phyloP scores from a whole-genome alignment of 2,329 filamentous ascomycete genomes.

The Arachnopeziza araneosa region DNA sequence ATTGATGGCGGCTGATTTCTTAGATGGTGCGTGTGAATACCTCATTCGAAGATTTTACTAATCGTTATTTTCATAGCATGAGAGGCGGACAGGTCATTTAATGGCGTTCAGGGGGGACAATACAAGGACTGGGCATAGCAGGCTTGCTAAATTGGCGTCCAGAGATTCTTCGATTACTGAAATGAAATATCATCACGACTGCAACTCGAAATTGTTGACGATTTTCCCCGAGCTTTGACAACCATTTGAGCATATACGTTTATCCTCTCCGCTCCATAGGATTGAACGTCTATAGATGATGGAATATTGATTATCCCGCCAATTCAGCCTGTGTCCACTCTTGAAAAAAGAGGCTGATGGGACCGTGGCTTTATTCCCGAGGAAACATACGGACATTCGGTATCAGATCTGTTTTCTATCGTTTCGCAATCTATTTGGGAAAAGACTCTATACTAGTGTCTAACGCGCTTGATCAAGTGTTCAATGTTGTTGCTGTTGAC shows the following conservation, averaged over 20 bases:
- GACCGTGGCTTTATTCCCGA: constrained; percentile 20
- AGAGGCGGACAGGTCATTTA: constrained; percentile 2
- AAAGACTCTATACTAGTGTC: too few species aligned
- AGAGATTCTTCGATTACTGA: background rate
- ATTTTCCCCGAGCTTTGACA: background rate
- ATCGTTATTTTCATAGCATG: constrained; percentile 3
- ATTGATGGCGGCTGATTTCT: constrained; percentile 70
- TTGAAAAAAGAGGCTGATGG: constrained; percentile 7
- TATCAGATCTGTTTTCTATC: background rate
- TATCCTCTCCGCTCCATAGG: constrained; percentile 25
- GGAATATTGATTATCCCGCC: constrained; percentile 19
- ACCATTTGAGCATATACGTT: constrained; percentile 35
- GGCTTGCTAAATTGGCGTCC: background rate
- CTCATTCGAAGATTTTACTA: background rate
- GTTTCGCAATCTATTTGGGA: background rate
- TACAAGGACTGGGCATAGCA: background rate
- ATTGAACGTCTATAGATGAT: constrained; percentile 33
- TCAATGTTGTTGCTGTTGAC: background rate
- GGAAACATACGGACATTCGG: constrained; percentile 18
- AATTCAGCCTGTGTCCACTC: constrained; percentile 19
- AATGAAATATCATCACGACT: background rate
- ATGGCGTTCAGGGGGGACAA: background rate
- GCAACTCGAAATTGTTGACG: background rate
- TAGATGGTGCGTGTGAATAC: constrained; percentile 50
- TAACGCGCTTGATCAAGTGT: background rate